Conservation (phyloP, 169 alveolate species). For the Plasmodium vivax region DNA sequence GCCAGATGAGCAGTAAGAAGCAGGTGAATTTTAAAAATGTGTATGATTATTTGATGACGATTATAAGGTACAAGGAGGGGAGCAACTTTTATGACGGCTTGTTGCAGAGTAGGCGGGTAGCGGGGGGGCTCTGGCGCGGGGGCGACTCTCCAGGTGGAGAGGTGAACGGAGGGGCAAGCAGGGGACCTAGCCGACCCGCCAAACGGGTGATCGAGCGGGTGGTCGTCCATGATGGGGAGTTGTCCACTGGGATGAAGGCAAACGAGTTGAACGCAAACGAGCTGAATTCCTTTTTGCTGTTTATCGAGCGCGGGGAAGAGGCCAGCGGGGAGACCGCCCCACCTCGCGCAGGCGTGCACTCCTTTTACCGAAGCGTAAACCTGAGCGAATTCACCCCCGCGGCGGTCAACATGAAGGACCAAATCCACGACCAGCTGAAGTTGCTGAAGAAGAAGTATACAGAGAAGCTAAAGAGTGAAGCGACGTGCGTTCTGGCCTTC, state of each 20-base stretch:
- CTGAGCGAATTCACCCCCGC: conserved; percentile 42
- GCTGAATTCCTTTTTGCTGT: neutral
- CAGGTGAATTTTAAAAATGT: conserved; percentile 52
- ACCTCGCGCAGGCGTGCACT: neutral
- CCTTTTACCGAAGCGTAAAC: conserved; percentile 10
- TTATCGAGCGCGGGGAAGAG: neutral
- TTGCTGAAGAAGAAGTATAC: conserved; percentile 15
- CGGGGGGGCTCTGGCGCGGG: neutral
- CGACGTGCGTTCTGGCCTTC: conserved; percentile 84
- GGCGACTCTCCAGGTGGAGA: neutral
- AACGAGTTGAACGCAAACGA: neutral
- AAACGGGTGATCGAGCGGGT: neutral
- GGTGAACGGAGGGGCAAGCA: too few species aligned
- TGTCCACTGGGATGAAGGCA: neutral
- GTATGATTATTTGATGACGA: conserved; percentile 18
- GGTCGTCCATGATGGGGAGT: neutral
- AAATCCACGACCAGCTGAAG: conserved; percentile 56
- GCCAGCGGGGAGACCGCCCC: neutral
- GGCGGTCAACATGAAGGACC: conserved; percentile 21
- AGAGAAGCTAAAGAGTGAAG: conserved; percentile 55
- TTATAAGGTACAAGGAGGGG: conserved; percentile 22
- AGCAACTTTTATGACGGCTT: conserved; percentile 26
- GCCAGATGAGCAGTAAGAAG: conserved; percentile 29
- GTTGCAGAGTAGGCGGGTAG: conserved; percentile 5
- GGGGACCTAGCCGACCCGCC: neutral